phyloP scores from a whole-genome alignment of 2,329 filamentous ascomycete genomes.

The Pleoardoris graminearum region DNA sequence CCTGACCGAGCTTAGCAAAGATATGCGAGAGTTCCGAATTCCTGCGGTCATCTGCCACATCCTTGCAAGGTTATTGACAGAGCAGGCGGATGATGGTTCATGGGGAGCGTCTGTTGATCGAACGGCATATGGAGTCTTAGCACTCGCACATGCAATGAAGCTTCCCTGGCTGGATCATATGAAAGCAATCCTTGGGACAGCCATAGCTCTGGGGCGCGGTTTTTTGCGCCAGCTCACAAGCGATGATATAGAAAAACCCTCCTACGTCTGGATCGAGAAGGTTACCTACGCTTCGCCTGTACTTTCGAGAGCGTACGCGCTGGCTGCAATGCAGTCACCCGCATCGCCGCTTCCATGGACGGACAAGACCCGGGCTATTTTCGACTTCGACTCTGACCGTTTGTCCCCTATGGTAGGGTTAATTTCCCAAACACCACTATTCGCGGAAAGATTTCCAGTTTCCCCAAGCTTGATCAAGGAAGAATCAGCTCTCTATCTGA shows the following conservation, averaged over 20 bases:
- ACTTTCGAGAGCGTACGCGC: neutral
- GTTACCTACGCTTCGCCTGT: constrained; percentile 22
- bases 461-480: neutral
- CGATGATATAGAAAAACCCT: neutral
- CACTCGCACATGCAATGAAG: neutral
- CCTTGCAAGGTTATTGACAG: neutral
- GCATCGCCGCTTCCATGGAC: neutral
- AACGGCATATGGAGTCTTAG: neutral
- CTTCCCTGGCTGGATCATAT: neutral
- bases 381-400: neutral
- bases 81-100: constrained; percentile 11
- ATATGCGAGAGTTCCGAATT: neutral
- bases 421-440: neutral
- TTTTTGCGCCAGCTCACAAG: neutral
- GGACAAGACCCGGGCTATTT: neutral
- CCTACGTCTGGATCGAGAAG: constrained; percentile 32
- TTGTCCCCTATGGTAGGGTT: neutral
- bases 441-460: neutral
- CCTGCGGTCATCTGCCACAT: constrained; percentile 4
- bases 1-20: neutral
- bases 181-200: neutral
- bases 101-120: constrained; percentile 6
- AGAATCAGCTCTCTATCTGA: neutral
- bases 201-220: neutral
- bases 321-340: neutral